Conservation (phyloP, 2,329 filamentous ascomycete genomes). For the Simplicillium sp. region DNA sequence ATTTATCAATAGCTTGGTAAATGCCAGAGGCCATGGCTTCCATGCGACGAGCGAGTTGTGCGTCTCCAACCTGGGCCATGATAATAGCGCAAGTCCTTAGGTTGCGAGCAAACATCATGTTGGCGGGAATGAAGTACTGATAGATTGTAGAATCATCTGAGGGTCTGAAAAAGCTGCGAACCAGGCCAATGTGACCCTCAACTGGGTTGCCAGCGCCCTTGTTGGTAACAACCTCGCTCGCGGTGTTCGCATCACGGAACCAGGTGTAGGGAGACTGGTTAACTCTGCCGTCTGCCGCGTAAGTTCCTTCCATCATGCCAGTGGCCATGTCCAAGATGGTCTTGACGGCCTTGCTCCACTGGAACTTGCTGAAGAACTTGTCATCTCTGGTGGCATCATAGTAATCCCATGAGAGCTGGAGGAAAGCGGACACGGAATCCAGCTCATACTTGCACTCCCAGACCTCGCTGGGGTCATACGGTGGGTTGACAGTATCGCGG, state of each 20-base stretch:
- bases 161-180: conserved; percentile 81
- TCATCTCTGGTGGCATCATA: conserved; percentile 62
- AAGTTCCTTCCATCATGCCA: conserved; percentile 66
- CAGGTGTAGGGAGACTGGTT: conserved; percentile 62
- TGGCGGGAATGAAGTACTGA: conserved; percentile 81
- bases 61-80: conserved; percentile 28
- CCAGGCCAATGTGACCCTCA: conserved; percentile 66
- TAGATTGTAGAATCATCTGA: conserved; percentile 82
- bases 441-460: conserved; percentile 98
- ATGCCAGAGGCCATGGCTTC: conserved; percentile 44
- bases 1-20: conserved; percentile 54
- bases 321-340: conserved; percentile 60
- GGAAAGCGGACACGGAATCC: conserved; percentile 79
- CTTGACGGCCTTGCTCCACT: conserved; percentile 66
- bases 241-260: conserved; percentile 58
- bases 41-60: conserved; percentile 51
- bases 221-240: conserved; percentile 75
- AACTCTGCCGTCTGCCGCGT: conserved; percentile 49
- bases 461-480: conserved; percentile 58
- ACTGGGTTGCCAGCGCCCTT: conserved; percentile 73
- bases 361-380: conserved; percentile 60
- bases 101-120: conserved; percentile 70
- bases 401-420: conserved; percentile 75
- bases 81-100: conserved; percentile 40
- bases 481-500: conserved; percentile 48